Evolutionary conservation across 108 stramenopile species (phyloP), one percentile per base, ranked within the genome.

Genomic region (Seminavis robusta): DNA sequence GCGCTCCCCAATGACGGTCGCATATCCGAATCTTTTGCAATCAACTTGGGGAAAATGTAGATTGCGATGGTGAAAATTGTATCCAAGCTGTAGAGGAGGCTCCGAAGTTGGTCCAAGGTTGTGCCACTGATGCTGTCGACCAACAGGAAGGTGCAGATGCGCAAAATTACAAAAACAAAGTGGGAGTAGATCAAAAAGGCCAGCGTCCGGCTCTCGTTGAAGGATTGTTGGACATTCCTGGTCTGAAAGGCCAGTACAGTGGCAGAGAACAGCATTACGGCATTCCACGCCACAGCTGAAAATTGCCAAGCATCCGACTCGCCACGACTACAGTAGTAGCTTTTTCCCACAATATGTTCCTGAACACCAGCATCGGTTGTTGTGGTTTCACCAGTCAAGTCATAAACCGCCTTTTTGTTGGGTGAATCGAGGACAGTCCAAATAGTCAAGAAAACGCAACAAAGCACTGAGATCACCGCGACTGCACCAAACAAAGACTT

Each of bases 161-260:
- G 45, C 3, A 47, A 34, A 33, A 47, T 20, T 11, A 59, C 45
- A 47, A 59, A 59, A 2, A 59, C 59, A 28, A 59, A 59, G 27
- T 59, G 59, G n/a, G 59, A 59, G 32, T 59, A 59, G 29, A 59
- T 59, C 46, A 59, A 17, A 16, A 34, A 33, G 17, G 50, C 49
- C 44, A 74, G 37, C 3, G 34, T 56, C 0, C 44, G 52, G n/a
- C 62, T 64, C 33, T 74, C 73, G 30, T 74, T 74, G 56, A 63
- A 74, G 11, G 68, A 52, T 30, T 61, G 24, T 29, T 21, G 25
- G 9, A 67, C 50, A 10, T 68, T 59, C 15, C 73, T 46, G 2
- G 67, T 48, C 33, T 74, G 73, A 59, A 59, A 74, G 0, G 73
- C 67, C 10, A 74, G 21, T 11, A 74, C 49, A 34, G 66, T 47